Evolutionary conservation across 2,329 filamentous ascomycete species (phyloP).

Genomic region (Chaetomiaceae sp.): DNA sequence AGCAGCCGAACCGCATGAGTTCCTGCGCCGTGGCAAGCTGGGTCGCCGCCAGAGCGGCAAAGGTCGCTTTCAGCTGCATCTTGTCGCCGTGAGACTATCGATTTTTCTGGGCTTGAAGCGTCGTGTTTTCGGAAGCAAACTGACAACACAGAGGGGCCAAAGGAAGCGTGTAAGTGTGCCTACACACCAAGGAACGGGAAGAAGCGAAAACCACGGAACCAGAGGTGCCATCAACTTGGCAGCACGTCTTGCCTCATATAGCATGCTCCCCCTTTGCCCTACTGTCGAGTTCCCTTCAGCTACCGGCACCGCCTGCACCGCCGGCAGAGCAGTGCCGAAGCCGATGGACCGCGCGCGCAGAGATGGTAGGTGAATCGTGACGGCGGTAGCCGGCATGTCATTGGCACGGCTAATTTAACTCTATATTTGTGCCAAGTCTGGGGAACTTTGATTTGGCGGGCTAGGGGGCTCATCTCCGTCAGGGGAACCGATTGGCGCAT

Average conservation of each 20-base stretch:
- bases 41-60: not conserved
- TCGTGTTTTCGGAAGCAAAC: not conserved
- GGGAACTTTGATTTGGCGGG: slow-evolving; percentile 6
- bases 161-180: not conserved
- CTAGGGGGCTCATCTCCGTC: not conserved
- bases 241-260: not conserved
- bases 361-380: not conserved
- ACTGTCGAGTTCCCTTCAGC: not conserved
- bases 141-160: not conserved
- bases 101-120: not conserved
- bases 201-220: not conserved
- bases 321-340: slow-evolving; percentile 5
- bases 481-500: slow-evolving; percentile 7
- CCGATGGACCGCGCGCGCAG: not conserved
- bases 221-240: not conserved
- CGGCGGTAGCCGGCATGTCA: not conserved
- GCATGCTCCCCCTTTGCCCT: not conserved
- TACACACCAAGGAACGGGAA: not conserved
- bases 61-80: slow-evolving; percentile 2
- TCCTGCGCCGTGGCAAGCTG: slow-evolving; percentile 2
- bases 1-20: slow-evolving; percentile 11
- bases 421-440: slow-evolving; percentile 12
- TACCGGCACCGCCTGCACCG: not conserved
- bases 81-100: not conserved
- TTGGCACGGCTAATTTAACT: slow-evolving; percentile 1